Base-by-base conservation (phyloP, 2,329 filamentous ascomycete genomes). In the Monosporascus sp. region DNA sequence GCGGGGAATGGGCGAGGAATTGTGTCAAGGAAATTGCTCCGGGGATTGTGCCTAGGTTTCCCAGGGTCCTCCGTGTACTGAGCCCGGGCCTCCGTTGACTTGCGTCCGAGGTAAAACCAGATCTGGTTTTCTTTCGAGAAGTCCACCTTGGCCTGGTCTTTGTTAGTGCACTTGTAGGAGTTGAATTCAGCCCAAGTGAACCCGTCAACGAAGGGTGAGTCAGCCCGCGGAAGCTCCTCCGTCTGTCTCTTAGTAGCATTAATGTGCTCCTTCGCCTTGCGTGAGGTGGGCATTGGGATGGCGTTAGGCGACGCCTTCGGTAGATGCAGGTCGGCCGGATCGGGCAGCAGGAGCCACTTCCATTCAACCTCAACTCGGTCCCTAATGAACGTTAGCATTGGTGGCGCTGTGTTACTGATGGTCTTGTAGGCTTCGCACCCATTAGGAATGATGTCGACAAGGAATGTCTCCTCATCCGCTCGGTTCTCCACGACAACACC, bases 401-500 rank as follows among this genome's bases (percentile, higher is more conserved):
- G 50, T 51, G 14, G 14, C 52, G 22, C 47, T 44, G 5, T 49
- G 43, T 49, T 54, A 36, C n/a, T 7, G 39, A 37, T 22, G 24
- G 39, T 44, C 51, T 37, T 49, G 52, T 41, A 45, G 27, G 49
- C 51, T 57, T 48, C 62, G 51, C 83, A 92, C 85, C 89, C 89
- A 68, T 88, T 86, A 37, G 94, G 93, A 61, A 97, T 76, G 57
- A 96, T 80, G 62, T 96, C 89, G 41, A 97, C 72, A 27, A 97
- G 76, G 22, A 96, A 72, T 53, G 80, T 88, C 66, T 88, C 81
- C 73, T 96, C 93, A 51, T 83, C 83, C 18, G 73, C 74, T 54
- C 89, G 79, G 60, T 96, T 97, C 72, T 96, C 89, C 24, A 94
- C 79, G 48, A 99, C 86, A 51, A 90, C 78, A 50, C 91, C 94